phyloP scores from a whole-genome alignment of 2,329 filamentous ascomycete species.

The Diaporthe batatas region DNA sequence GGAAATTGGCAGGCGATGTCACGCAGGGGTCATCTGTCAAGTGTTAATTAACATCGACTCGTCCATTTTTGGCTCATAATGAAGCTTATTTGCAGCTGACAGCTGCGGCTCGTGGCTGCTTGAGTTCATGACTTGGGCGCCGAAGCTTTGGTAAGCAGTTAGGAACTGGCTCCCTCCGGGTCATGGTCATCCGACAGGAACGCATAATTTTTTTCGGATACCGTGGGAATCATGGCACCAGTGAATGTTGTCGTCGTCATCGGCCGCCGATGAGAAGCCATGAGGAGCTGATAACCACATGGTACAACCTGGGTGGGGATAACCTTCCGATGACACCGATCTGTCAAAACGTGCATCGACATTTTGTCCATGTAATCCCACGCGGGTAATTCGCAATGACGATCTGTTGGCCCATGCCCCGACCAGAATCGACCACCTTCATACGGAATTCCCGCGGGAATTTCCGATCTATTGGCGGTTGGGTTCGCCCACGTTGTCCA shows the following conservation, averaged over 20 bases:
- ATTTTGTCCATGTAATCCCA: conserved; percentile 78
- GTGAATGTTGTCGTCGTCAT: conserved; percentile 90
- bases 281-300: conserved; percentile 90
- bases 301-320: conserved; percentile 81
- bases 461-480: conserved; percentile 80
- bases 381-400: conserved; percentile 69
- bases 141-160: not conserved
- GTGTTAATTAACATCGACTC: conserved; percentile 57
- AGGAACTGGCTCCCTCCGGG: not conserved
- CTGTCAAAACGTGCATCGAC: conserved; percentile 87
- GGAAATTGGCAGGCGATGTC: conserved; percentile 78
- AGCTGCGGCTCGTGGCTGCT: too few species aligned
- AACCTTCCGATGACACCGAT: conserved; percentile 85
- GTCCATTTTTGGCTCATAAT: conserved; percentile 63
- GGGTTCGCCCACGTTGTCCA: conserved; percentile 45
- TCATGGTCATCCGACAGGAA: not conserved
- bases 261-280: conserved; percentile 80
- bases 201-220: conserved; percentile 3
- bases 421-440: conserved; percentile 64
- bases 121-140: conserved; percentile 59
- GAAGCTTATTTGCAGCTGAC: not conserved
- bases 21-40: conserved; percentile 80
- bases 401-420: conserved; percentile 89
- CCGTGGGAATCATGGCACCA: not conserved
- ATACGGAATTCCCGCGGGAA: conserved; percentile 89